Percentiles rank a stretch among this genome's conserved stretches.
phyloP scores from a whole-genome alignment of 2,329 filamentous ascomycete species.

The Cercospora zeae-maydis region DNA sequence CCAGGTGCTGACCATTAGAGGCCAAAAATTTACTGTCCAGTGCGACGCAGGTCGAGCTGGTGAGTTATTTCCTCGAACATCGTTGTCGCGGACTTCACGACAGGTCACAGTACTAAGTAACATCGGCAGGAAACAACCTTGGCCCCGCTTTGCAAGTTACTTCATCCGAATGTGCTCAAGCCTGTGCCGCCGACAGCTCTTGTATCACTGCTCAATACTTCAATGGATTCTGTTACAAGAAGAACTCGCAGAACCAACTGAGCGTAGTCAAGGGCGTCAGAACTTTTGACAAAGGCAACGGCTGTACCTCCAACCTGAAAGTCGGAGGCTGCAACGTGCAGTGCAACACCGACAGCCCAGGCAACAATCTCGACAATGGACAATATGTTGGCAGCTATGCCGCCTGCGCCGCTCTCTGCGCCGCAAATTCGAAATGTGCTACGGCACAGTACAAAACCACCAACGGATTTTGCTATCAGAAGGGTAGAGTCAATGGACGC shows the following conservation, averaged over 20 bases:
- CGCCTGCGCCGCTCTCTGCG: not conserved
- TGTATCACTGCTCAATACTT: not conserved
- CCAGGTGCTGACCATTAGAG: not conserved
- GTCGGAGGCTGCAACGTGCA: not conserved
- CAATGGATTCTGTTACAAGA: not conserved
- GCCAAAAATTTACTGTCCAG: not conserved
- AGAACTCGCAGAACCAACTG: not conserved
- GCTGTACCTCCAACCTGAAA: not conserved
- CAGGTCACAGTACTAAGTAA: not conserved
- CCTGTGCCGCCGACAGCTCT: not conserved
- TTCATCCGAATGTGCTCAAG: not conserved
- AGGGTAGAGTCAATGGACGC: not conserved
- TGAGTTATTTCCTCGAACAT: not conserved
- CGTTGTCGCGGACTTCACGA: not conserved
- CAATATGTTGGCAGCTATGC: not conserved
- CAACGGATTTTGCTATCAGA: not conserved
- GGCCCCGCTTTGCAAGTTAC: not conserved
- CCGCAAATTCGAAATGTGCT: not conserved
- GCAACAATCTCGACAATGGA: not conserved
- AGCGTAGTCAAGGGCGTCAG: not conserved
- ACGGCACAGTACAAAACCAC: not conserved
- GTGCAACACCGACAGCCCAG: not conserved
- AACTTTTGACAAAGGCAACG: not conserved
- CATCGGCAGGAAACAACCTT: not conserved
- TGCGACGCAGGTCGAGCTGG: not conserved